Evolutionary conservation across 2,329 filamentous ascomycete genomes (phyloP).

Genomic region (Plectosphaerella sp.): DNA sequence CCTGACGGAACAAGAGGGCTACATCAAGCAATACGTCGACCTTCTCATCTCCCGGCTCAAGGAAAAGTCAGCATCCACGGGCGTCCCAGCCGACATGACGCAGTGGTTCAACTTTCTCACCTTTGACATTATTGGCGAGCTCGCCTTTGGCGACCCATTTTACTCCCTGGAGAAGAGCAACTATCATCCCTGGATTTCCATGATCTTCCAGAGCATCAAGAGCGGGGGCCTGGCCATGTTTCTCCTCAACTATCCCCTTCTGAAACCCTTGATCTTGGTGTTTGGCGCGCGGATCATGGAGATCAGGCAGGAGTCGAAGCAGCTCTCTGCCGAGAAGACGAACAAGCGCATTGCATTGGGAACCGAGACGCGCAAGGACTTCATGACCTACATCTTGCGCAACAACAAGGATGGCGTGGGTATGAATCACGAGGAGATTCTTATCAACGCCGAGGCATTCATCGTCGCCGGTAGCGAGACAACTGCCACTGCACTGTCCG

Average conservation of each 20-base stretch:
- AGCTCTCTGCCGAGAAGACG: slow-evolving; percentile 6
- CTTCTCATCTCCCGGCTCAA: slow-evolving; percentile 16
- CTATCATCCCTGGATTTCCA: slow-evolving; percentile 19
- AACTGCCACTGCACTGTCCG: slow-evolving; percentile 36
- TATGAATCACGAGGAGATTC: slow-evolving; percentile 6
- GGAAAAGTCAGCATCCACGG: slow-evolving; percentile 7
- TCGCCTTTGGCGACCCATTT: slow-evolving; percentile 23
- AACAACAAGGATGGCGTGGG: background rate
- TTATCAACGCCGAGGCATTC: slow-evolving; percentile 12
- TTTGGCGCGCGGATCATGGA: background rate
- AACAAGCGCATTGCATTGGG: slow-evolving; percentile 9
- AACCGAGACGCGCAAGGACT: slow-evolving; percentile 6
- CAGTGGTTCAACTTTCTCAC: slow-evolving; percentile 21
- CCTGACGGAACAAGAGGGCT: slow-evolving; percentile 23
- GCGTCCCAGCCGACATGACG: slow-evolving; percentile 14
- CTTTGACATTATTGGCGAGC: slow-evolving; percentile 24
- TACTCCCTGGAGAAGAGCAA: slow-evolving; percentile 15
- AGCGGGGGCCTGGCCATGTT: background rate
- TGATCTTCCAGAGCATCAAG: slow-evolving; percentile 13
- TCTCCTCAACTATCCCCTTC: too few relatives aligned
- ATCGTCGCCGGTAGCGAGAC: slow-evolving; percentile 38
- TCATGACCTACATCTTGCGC: slow-evolving; percentile 8
- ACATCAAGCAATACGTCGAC: slow-evolving; percentile 20
- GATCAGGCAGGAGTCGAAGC: background rate
- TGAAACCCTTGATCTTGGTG: too few relatives aligned